Evolutionary conservation across 2,329 filamentous ascomycete species (phyloP).

Genomic region (Penicillium sp.): DNA sequence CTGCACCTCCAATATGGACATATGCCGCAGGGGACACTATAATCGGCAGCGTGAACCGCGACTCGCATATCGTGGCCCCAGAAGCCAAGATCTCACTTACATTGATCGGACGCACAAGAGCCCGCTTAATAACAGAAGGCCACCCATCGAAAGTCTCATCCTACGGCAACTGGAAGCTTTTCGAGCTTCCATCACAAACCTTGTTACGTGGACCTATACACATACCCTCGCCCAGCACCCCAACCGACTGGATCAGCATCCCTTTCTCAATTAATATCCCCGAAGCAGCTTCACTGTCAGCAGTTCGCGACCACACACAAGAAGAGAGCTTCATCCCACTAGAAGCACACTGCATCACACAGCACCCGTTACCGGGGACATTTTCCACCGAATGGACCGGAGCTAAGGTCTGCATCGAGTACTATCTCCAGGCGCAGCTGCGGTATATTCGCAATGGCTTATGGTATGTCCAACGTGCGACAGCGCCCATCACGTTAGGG

Average conservation of each 20-base stretch:
- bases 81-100: constrained; percentile 5
- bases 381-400: not conserved
- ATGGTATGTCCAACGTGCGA: not conserved
- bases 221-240: constrained; percentile 4
- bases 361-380: not conserved
- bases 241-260: not conserved
- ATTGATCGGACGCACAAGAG: not conserved
- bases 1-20: constrained; percentile 16
- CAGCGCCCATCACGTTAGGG: not conserved
- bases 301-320: not conserved
- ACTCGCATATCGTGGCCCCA: constrained; percentile 9
- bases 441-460: not conserved
- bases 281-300: not conserved
- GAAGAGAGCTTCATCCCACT: not conserved
- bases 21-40: constrained; percentile 15
- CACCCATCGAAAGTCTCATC: not conserved
- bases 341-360: not conserved
- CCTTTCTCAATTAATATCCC: constrained; percentile 1
- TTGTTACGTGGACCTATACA: constrained; percentile 5
- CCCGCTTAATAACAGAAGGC: not conserved
- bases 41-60: constrained; percentile 17
- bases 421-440: not conserved
- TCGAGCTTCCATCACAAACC: not conserved
- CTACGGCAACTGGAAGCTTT: not conserved
- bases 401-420: not conserved